Evolutionary conservation across 352 stramenopile genomes (phyloP).

Genomic region (Globisporangium yorkense): DNA sequence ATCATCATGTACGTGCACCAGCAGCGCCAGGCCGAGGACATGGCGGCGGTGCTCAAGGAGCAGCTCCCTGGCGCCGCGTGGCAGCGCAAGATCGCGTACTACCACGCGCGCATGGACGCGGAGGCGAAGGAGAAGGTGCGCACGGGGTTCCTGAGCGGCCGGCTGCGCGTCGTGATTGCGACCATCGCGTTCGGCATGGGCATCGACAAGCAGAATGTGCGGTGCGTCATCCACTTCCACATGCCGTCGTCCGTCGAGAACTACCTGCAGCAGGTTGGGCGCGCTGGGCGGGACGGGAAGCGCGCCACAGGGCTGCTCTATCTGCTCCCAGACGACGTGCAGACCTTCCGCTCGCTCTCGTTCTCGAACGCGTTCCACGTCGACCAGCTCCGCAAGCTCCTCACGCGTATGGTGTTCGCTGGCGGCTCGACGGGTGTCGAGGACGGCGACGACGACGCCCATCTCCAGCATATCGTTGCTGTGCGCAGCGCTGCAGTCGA

Average conservation of each 20-base stretch:
- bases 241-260: slow-evolving; percentile 96
- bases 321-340: slow-evolving; percentile 56
- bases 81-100: slow-evolving; percentile 62
- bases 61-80: slow-evolving; percentile 29
- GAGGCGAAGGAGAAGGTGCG: slow-evolving; percentile 77
- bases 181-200: slow-evolving; percentile 98
- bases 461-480: slow-evolving; percentile 3
- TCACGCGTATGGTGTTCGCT: slow-evolving; percentile 33
- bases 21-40: slow-evolving; percentile 66
- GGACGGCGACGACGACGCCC: neutral
- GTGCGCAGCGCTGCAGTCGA: neutral
- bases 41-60: slow-evolving; percentile 57
- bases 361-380: slow-evolving; percentile 64
- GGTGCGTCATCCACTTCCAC: slow-evolving; percentile 97
- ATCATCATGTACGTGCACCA: slow-evolving; percentile 85
- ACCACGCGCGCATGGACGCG: slow-evolving; percentile 91
- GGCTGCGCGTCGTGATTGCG: slow-evolving; percentile 90
- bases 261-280: slow-evolving; percentile 97
- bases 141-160: slow-evolving; percentile 83
- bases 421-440: neutral
- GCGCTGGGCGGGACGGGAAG: slow-evolving; percentile 93
- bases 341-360: slow-evolving; percentile 61
- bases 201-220: slow-evolving; percentile 98
- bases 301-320: slow-evolving; percentile 58
- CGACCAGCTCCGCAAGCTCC: slow-evolving; percentile 39